Percentiles rank a stretch among this genome's conserved stretches.
These are phyloP conservation scores for Melocanna baccifera DNA, from an alignment of 176 grass and related monocot species.

Conservation along the genomic window DNA sequence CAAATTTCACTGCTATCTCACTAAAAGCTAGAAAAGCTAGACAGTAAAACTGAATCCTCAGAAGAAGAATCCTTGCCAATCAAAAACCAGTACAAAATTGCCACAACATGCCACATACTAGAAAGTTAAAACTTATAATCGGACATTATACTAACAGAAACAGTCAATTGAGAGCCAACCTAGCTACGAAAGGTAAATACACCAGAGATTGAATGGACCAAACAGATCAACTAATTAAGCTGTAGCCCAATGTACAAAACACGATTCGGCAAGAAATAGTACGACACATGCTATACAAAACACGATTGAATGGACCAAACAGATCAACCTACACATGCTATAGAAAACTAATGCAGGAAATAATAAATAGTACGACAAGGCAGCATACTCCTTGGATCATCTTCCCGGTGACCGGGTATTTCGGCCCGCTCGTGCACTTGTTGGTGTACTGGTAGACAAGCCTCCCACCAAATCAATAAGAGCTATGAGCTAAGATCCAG, in stretches of 20 bases:
- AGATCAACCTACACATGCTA: background rate
- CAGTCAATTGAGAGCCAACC: background rate
- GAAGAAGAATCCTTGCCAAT: background rate
- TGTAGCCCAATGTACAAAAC: background rate
- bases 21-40: too few species aligned
- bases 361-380: background rate
- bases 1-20: background rate
- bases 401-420: conserved; percentile 84
- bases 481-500: background rate
- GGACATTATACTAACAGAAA: background rate
- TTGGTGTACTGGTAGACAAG: conserved; percentile 87
- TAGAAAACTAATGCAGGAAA: background rate
- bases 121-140: background rate
- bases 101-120: background rate
- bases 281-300: too few species aligned
- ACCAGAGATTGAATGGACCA: background rate
- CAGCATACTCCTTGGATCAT: conserved; percentile 72
- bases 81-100: background rate
- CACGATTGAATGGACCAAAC: too few species aligned
- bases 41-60: background rate
- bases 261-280: background rate
- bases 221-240: background rate
- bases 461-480: conserved; percentile 53
- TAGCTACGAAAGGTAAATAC: background rate
- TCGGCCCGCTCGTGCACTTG: conserved; percentile 78